Percentiles rank a stretch among this genome's conserved stretches.
These are phyloP conservation scores for Oidiodendron maius DNA, from an alignment of 495 filamentous ascomycete species.

Conservation along the genomic window DNA sequence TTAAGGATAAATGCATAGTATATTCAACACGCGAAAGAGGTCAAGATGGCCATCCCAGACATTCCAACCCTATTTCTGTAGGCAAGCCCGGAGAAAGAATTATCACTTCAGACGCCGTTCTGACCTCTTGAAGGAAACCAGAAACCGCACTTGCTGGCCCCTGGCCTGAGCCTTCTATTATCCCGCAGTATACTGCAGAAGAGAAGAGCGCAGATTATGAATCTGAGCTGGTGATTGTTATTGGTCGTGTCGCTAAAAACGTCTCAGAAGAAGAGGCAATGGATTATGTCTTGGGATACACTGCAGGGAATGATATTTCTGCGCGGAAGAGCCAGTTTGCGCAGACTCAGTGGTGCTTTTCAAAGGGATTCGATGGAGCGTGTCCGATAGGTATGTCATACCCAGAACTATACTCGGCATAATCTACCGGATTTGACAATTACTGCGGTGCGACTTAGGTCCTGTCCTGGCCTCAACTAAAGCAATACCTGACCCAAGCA, in stretches of 20 bases:
- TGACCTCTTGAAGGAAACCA: constrained; percentile 26
- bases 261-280: constrained; percentile 34
- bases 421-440: too few species aligned
- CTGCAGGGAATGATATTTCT: constrained; percentile 38
- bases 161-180: constrained; percentile 37
- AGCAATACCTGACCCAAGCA: constrained; percentile 33
- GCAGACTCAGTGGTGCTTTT: constrained; percentile 39
- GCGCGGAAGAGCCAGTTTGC: constrained; percentile 32
- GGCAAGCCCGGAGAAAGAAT: too few species aligned
- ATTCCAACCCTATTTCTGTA: constrained; percentile 39
- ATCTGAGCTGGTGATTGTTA: constrained; percentile 37
- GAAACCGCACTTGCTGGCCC: constrained; percentile 35
- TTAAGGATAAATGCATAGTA: constrained; percentile 29
- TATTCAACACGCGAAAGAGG: constrained; percentile 37
- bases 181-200: constrained; percentile 28
- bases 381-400: too few species aligned
- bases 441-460: constrained; percentile 36
- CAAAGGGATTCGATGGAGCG: constrained; percentile 38
- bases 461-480: constrained; percentile 45
- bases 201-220: background rate
- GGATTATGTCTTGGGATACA: constrained; percentile 37
- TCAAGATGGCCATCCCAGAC: constrained; percentile 36
- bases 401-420: background rate
- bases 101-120: background rate
- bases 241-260: constrained; percentile 36